Conservation (phyloP, 768 basidiomycete genomes). For the Leccinum subgranulosum region DNA sequence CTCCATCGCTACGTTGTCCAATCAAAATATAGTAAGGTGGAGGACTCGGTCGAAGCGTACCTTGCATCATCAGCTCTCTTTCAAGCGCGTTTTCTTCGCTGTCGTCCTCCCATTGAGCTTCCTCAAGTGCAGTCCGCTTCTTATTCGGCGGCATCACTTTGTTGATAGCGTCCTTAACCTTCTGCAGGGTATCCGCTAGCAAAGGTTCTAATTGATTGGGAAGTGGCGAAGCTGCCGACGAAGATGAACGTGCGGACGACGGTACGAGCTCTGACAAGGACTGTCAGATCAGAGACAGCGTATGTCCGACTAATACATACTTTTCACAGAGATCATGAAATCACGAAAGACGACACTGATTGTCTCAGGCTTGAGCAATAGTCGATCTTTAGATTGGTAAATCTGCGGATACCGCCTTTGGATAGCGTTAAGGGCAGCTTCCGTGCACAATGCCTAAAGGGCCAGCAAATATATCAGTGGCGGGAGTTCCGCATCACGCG, state of each 20-base stretch:
- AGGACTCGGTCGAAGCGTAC: conserved; percentile 40
- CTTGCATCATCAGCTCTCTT: conserved; percentile 83
- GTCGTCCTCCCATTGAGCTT: conserved; percentile 89
- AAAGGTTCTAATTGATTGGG: conserved; percentile 83
- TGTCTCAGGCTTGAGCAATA: conserved; percentile 80
- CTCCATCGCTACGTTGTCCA: conserved; percentile 69
- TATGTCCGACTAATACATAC: conserved; percentile 42
- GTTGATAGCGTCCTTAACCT: conserved; percentile 67
- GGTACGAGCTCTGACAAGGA: conserved; percentile 76
- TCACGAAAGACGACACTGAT: conserved; percentile 84
- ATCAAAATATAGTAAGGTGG: conserved; percentile 1
- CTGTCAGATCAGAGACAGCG: conserved; percentile 3
- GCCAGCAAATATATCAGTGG: conserved; percentile 1
- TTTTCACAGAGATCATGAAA: conserved; percentile 97
- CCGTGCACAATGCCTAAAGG: conserved; percentile 85
- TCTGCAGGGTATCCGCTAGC: conserved; percentile 63
- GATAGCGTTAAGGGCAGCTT: conserved; percentile 94
- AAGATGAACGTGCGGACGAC: conserved; percentile 88
- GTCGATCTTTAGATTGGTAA: conserved; percentile 85
- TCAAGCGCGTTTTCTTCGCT: conserved; percentile 82
- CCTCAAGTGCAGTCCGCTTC: conserved; percentile 82
- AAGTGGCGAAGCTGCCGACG: conserved; percentile 81
- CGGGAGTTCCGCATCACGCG: neutral
- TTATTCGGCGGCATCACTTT: conserved; percentile 79
- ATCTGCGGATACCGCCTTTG: conserved; percentile 97